Percentiles rank a stretch among this genome's conserved stretches.
Conservation (phyloP, 2,329 filamentous ascomycete genomes). For the Exophiala bonariae region DNA sequence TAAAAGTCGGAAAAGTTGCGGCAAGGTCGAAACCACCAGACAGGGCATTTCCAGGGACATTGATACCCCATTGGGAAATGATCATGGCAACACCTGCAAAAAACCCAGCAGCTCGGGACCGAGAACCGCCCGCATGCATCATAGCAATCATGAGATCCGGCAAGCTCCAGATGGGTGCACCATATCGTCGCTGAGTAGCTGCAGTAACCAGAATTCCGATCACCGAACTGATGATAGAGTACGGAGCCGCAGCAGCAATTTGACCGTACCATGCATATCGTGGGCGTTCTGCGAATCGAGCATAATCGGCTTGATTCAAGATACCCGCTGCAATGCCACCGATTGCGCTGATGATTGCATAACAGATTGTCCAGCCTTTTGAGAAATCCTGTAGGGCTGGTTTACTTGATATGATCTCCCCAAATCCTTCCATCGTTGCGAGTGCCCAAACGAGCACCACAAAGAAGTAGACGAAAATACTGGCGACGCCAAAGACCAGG, state of each 20-base stretch:
- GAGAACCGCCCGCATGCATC: conserved; percentile 33
- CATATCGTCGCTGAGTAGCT: conserved; percentile 36
- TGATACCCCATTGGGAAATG: conserved; percentile 47
- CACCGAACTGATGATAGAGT: conserved; percentile 40
- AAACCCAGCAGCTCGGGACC: conserved; percentile 46
- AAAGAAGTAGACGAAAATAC: conserved; percentile 43
- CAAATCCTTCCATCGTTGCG: conserved; percentile 34
- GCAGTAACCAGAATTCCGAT: conserved; percentile 40
- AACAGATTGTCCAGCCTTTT: conserved; percentile 21
- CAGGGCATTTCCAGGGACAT: conserved; percentile 50
- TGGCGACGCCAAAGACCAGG: conserved; percentile 42
- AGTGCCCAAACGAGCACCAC: conserved; percentile 38
- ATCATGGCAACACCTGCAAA: conserved; percentile 49
- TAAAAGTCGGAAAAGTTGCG: conserved; percentile 52
- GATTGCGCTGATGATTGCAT: conserved; percentile 43
- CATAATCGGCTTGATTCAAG: conserved; percentile 48
- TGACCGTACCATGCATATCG: conserved; percentile 45
- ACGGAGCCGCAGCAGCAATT: conserved; percentile 36
- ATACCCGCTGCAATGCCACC: conserved; percentile 47
- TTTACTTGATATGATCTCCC: conserved; percentile 24
- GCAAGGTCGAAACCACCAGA: conserved; percentile 57
- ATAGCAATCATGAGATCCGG: conserved; percentile 38
- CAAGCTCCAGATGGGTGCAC: conserved; percentile 43
- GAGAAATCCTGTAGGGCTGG: conserved; percentile 15
- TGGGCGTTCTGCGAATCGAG: conserved; percentile 42